Conservation (phyloP, 208 protist genomes). For the Acanthamoeba castellanii region DNA sequence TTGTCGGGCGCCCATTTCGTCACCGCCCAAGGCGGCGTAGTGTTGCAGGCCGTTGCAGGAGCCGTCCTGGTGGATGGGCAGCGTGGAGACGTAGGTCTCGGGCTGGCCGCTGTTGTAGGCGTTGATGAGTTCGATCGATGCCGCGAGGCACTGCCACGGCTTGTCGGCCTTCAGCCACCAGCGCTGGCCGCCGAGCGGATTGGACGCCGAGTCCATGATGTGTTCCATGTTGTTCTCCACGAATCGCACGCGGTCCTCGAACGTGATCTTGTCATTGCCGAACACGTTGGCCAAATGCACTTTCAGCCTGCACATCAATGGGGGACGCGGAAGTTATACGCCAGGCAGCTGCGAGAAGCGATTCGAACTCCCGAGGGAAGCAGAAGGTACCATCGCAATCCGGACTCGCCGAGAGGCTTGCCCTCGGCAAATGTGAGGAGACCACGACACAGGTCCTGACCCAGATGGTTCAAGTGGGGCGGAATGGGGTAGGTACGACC, state of each 20-base stretch:
- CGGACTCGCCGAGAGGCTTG: slow-evolving; percentile 94
- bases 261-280: slow-evolving; percentile 97
- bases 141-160: slow-evolving; percentile 96
- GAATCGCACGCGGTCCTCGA: slow-evolving; percentile 96
- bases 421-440: slow-evolving; percentile 96
- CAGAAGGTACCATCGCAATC: slow-evolving; percentile 94
- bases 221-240: slow-evolving; percentile 93
- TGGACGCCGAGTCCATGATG: slow-evolving; percentile 78
- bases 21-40: slow-evolving; percentile 98
- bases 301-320: slow-evolving; percentile 89
- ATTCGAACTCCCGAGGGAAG: not conserved
- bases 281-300: slow-evolving; percentile 98
- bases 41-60: slow-evolving; percentile 99
- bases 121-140: slow-evolving; percentile 95
- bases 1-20: slow-evolving; percentile 94
- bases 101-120: slow-evolving; percentile 93
- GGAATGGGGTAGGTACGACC: slow-evolving; percentile 98
- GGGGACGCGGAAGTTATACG: too few species aligned
- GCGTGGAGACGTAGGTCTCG: slow-evolving; percentile 92
- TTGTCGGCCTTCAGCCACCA: slow-evolving; percentile 96
- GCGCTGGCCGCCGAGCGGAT: slow-evolving; percentile 77
- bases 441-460: slow-evolving; percentile 92
- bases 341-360: not conserved
- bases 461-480: slow-evolving; percentile 97
- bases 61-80: slow-evolving; percentile 97